phyloP scores from a whole-genome alignment of 495 filamentous ascomycete species.

The Apiosordaria backusii region DNA sequence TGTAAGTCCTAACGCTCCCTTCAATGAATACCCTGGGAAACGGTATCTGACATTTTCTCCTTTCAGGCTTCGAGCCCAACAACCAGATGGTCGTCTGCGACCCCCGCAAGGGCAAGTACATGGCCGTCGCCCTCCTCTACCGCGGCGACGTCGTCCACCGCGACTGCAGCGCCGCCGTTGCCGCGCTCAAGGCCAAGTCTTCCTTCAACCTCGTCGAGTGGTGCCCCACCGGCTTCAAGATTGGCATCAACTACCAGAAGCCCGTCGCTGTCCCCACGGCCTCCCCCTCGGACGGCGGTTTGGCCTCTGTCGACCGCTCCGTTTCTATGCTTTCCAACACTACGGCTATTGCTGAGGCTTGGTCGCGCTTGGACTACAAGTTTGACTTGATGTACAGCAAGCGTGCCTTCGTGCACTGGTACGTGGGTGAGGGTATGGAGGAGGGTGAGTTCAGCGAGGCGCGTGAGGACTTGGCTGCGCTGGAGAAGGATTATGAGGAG shows the following conservation, averaged over 20 bases:
- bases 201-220: slow-evolving; percentile 93
- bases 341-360: slow-evolving; percentile 86
- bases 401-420: slow-evolving; percentile 94
- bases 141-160: slow-evolving; percentile 85
- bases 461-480: slow-evolving; percentile 81
- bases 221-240: slow-evolving; percentile 96
- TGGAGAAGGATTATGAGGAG: slow-evolving; percentile 92
- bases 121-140: slow-evolving; percentile 87
- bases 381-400: slow-evolving; percentile 98
- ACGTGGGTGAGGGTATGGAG: slow-evolving; percentile 94
- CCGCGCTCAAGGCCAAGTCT: slow-evolving; percentile 76
- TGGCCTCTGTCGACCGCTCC: slow-evolving; percentile 80
- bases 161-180: slow-evolving; percentile 76
- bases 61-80: slow-evolving; percentile 77
- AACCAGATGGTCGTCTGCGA: slow-evolving; percentile 97
- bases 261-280: slow-evolving; percentile 68
- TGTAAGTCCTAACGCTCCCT: slow-evolving; percentile 51
- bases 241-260: slow-evolving; percentile 92
- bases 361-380: slow-evolving; percentile 85
- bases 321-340: slow-evolving; percentile 93
- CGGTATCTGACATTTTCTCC: neutral
- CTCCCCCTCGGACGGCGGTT: slow-evolving; percentile 54
- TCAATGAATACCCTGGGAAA: neutral
- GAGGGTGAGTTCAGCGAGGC: slow-evolving; percentile 92
- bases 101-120: slow-evolving; percentile 89